Conservation (phyloP, 257 asterid species). For the Nicotiana otophora region DNA sequence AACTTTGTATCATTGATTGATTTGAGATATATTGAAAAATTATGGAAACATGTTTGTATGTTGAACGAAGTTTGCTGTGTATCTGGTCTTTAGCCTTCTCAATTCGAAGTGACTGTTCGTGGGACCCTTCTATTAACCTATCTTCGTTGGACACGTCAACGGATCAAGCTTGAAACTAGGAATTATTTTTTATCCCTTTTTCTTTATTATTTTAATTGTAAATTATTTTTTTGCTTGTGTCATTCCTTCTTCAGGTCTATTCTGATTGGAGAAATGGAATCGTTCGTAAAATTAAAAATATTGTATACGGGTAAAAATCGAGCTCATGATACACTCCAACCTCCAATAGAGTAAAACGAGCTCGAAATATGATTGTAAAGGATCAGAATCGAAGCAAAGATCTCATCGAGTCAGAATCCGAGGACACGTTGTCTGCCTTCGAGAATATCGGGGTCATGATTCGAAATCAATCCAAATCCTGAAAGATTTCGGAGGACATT, state of each 20-base stretch:
- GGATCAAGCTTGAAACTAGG: neutral
- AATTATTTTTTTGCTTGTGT: neutral
- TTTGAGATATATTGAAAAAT: neutral
- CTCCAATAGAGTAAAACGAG: no score
- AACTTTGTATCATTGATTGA: neutral
- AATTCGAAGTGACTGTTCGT: neutral
- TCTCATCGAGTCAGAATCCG: no score
- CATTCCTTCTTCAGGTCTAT: neutral
- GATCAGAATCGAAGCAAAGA: no score
- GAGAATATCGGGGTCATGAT: no score
- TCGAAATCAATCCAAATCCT: no score
- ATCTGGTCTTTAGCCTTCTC: neutral
- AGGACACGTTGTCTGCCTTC: no score
- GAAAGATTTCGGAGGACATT: no score
- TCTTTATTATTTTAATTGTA: neutral
- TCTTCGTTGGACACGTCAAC: constrained; percentile 8
- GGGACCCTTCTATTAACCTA: neutral
- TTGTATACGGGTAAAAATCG: no score
- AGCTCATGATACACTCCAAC: no score
- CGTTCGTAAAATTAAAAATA: neutral
- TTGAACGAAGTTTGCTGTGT: neutral
- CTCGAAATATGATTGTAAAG: no score
- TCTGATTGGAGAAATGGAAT: neutral
- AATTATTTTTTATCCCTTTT: no score
- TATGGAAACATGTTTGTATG: neutral